Conservation (phyloP, 495 filamentous ascomycete species). For the Astrothelium macrocarpum region DNA sequence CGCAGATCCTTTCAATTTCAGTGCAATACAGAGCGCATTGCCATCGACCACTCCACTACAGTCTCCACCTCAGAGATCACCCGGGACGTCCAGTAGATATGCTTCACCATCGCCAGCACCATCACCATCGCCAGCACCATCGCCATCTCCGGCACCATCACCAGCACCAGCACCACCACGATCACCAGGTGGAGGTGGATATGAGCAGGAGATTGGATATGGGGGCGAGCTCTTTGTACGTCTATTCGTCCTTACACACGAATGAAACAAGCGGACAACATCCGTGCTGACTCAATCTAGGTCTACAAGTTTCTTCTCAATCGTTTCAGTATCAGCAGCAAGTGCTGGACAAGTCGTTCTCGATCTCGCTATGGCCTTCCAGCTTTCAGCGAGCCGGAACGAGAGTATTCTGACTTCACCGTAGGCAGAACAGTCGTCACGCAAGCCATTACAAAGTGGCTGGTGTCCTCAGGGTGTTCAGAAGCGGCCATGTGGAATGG, state of each 20-base stretch:
- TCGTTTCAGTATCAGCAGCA: not conserved
- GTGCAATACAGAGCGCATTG: not conserved
- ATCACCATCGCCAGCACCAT: no score
- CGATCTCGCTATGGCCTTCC: conserved; percentile 1
- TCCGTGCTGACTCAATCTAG: not conserved
- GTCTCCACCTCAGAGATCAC: not conserved
- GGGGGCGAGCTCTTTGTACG: conserved; percentile 9
- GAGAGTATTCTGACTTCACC: conserved; percentile 11
- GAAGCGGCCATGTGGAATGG: not conserved
- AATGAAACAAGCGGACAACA: not conserved
- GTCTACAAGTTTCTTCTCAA: conserved; percentile 9
- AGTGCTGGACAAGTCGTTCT: conserved; percentile 13
- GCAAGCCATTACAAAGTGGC: conserved; percentile 9
- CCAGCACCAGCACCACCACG: not conserved
- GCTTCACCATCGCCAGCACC: not conserved
- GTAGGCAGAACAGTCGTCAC: not conserved
- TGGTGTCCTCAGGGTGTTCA: not conserved
- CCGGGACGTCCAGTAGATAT: not conserved
- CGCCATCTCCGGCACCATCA: no score
- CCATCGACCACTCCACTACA: not conserved
- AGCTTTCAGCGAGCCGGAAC: conserved; percentile 4
- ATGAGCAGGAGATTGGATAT: conserved; percentile 6
- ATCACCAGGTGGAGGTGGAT: not conserved
- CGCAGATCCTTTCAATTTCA: not conserved
- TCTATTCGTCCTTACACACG: not conserved